Evolutionary conservation across 257 asterid species (phyloP), one percentile per base, ranked within the genome.

Genomic region (Jasminum sambac): DNA sequence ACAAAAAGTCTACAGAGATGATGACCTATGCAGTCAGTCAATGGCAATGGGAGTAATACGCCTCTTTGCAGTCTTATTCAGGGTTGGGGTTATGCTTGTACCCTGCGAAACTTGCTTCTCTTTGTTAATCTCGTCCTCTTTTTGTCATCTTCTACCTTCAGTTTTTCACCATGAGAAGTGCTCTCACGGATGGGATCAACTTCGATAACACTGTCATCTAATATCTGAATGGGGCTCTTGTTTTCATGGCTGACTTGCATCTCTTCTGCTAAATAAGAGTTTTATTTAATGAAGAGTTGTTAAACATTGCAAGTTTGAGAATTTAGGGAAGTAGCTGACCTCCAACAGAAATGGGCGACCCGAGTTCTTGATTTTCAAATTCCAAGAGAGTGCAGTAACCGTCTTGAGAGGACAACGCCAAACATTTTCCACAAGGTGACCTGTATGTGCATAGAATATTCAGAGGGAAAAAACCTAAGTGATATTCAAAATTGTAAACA

Each of bases 341-440:
- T 84, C 89, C 64, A 24, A 63, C 13, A n/a, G 82, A 37, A 5
- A 86, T 46, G 37, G 84, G 79, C 38, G 88, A 79, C 36, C 99
- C 99, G 30, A 95, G 88, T 80, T 95, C 99, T 64, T 84, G 77
- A 73, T 78, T 78, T 78, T 91, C 96, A 64, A 95, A 91, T 79
- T 91, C 96, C n/a, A 95, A 84, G 61, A 95, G 90, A n/a, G 98
- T 86, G 79, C 99, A 95, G 83, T 88, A 95, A 37, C 98, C 99
- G 76, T 95, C 99, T 85, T 88, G 97, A 66, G 99, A 95, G 44
- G 99, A 89, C 52, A 89, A 63, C 13, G 82, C 95, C 80, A 95
- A 70, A 73, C 80, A 88, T 76, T 85, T 88, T 11, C 98, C 98
- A 39, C 80, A 70, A 43, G 89, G 83, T 44, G 99, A 91, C 99